Base-by-base conservation (phyloP, 805 yeast genomes). In the Allodekkera sacchari region DNA sequence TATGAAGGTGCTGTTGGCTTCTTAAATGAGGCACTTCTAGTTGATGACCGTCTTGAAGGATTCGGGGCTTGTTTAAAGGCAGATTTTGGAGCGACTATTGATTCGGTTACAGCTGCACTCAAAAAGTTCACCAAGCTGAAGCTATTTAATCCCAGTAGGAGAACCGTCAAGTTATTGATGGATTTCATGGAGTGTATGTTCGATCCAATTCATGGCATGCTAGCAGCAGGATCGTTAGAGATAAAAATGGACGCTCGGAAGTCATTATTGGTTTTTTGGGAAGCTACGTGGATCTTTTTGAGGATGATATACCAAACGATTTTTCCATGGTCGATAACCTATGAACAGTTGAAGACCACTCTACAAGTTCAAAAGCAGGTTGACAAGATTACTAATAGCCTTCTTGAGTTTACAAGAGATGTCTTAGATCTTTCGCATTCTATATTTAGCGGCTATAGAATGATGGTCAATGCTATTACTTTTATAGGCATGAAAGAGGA, bases 361-460 rank as follows among this genome's bases (percentile, higher is more conserved):
- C 20, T 41, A 3, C 33, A 38, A 3, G 42, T 41, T 22, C 33
- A 41, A 24, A 44, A 35, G 15, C 43, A 42, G 17, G 33, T 53
- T 1, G 53, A 50, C 8, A 41, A 40, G 18, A 44, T 49, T 7
- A 43, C 51, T 4, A 28, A 31, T 3, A 44, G 44, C 24, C 32
- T 55, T 16, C 25, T 50, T 14, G 94, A 87, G 35, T 88, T 85
- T 44, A 83, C 96, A 3, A 71, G 94, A 51, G 95, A 85, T 48
- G 77, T 84, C 0, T 63, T 89, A 31, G 96, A 88, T 43, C 63
- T 83, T 20, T 78, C 94, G 36, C 77, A 78, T 38, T 53, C 66
- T 2, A 57, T 88, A 21, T 51, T 88, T n/a, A 76, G 69, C 34
- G 73, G 88, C 2, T 81, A 71, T 46, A 63, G 77, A 36, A 61